phyloP scores from a whole-genome alignment of 495 filamentous ascomycete species.

The Penicillium pulvis region DNA sequence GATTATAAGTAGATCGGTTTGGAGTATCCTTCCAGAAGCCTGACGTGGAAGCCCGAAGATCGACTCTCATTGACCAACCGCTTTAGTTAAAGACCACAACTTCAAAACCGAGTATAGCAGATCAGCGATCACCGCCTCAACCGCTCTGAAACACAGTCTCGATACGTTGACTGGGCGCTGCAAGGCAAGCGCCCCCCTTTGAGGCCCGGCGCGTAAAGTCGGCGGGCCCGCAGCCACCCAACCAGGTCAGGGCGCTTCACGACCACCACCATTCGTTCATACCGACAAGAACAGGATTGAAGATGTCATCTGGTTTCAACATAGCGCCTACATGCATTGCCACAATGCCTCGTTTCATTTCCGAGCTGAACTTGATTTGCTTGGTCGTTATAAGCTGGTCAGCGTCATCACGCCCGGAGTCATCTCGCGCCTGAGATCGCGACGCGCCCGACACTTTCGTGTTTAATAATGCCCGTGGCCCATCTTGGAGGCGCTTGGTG shows the following conservation, averaged over 20 bases:
- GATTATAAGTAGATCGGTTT: not conserved
- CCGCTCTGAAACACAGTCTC: slow-evolving; percentile 20
- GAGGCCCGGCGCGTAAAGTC: slow-evolving; percentile 41
- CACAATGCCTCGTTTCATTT: slow-evolving; percentile 32
- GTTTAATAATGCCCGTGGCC: slow-evolving; percentile 22
- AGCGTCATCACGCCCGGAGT: slow-evolving; percentile 17
- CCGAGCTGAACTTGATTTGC: slow-evolving; percentile 3
- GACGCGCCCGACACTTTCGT: slow-evolving; percentile 11
- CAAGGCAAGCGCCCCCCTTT: slow-evolving; percentile 29
- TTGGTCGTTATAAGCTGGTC: slow-evolving; percentile 10
- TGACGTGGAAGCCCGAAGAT: not conserved
- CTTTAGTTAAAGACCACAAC: not conserved
- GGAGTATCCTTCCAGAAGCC: not conserved
- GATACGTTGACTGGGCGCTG: slow-evolving; percentile 7
- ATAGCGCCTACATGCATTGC: slow-evolving; percentile 35
- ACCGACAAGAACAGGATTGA: not conserved
- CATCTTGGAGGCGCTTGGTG: not conserved
- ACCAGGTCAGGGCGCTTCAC: slow-evolving; percentile 24
- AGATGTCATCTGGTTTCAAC: slow-evolving; percentile 38
- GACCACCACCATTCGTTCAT: slow-evolving; percentile 13
- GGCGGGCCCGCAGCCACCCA: slow-evolving; percentile 19
- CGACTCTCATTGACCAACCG: not conserved
- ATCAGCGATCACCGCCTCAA: no score
- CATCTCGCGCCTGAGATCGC: slow-evolving; percentile 22
- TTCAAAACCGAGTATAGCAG: not conserved